These are phyloP conservation scores for Neofusicoccum ribis DNA, from an alignment of 2,329 filamentous ascomycete genomes.

Conservation along the genomic window DNA sequence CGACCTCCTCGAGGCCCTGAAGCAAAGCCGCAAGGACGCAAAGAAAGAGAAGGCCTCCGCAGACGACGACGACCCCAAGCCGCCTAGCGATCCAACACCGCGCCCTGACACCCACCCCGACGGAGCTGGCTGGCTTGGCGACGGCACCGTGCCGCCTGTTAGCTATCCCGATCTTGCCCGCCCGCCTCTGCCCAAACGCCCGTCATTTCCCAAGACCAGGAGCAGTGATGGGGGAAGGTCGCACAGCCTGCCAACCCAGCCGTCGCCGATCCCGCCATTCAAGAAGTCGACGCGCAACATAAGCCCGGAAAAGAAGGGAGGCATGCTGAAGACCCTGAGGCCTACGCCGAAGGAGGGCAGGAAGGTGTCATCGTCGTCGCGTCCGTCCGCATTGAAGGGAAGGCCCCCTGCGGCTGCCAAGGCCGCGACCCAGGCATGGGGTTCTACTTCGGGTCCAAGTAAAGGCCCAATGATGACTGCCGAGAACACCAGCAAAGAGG, in stretches of 20 bases:
- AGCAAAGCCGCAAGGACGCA: slow-evolving; percentile 61
- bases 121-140: slow-evolving; percentile 67
- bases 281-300: slow-evolving; percentile 56
- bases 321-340: slow-evolving; percentile 58
- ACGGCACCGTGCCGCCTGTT: slow-evolving; percentile 78
- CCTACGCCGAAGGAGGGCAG: slow-evolving; percentile 45
- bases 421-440: slow-evolving; percentile 65
- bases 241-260: not conserved
- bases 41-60: slow-evolving; percentile 35
- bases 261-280: slow-evolving; percentile 21
- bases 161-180: slow-evolving; percentile 80
- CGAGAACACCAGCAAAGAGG: slow-evolving; percentile 19
- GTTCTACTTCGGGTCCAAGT: slow-evolving; percentile 29
- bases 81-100: slow-evolving; percentile 10
- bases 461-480: slow-evolving; percentile 24
- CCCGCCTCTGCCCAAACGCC: slow-evolving; percentile 61
- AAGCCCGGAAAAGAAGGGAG: slow-evolving; percentile 62
- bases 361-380: slow-evolving; percentile 48
- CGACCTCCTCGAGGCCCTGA: slow-evolving; percentile 79
- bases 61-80: not conserved
- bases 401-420: slow-evolving; percentile 59
- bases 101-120: slow-evolving; percentile 20
- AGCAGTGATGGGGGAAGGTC: slow-evolving; percentile 37
- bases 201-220: slow-evolving; percentile 49
- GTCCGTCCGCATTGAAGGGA: slow-evolving; percentile 46